Percentiles rank a stretch among this genome's conserved stretches.
phyloP scores from a whole-genome alignment of 2,329 filamentous ascomycete genomes.

The Macrophomina phaseolina region DNA sequence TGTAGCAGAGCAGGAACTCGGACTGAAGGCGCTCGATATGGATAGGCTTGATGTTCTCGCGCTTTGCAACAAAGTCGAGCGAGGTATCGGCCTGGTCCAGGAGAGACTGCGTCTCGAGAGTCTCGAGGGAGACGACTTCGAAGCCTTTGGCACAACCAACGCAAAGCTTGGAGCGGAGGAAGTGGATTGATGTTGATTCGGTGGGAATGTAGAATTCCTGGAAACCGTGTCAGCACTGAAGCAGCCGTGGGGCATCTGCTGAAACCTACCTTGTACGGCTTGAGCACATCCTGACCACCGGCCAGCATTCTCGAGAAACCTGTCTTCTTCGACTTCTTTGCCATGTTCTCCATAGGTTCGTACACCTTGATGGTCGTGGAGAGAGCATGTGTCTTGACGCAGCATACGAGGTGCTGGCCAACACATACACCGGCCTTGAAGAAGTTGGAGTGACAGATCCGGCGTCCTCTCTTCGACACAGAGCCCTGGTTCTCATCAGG shows the following conservation, averaged over 20 bases:
- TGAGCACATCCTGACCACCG: constrained; percentile 88
- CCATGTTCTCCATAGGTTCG: constrained; percentile 93
- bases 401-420: constrained; percentile 92
- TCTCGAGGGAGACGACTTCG: constrained; percentile 95
- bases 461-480: constrained; percentile 84
- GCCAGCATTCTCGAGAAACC: constrained; percentile 96
- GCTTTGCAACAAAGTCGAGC: constrained; percentile 92
- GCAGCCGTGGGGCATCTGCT: background rate
- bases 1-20: constrained; percentile 97
- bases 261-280: constrained; percentile 77
- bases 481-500: constrained; percentile 75
- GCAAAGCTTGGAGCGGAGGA: constrained; percentile 94
- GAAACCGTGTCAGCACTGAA: background rate
- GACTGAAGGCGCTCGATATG: constrained; percentile 97
- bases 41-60: constrained; percentile 92
- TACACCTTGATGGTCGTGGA: constrained; percentile 99
- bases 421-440: constrained; percentile 97
- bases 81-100: constrained; percentile 98
- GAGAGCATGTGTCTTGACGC: constrained; percentile 90
- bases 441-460: constrained; percentile 98
- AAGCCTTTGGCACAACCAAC: constrained; percentile 95
- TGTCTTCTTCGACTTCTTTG: constrained; percentile 93
- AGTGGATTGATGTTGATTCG: constrained; percentile 97
- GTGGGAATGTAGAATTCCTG: constrained; percentile 98
- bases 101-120: constrained; percentile 95